These are phyloP conservation scores for Hymenoscyphus occultus DNA, from an alignment of 2,329 filamentous ascomycete genomes.

Conservation along the genomic window DNA sequence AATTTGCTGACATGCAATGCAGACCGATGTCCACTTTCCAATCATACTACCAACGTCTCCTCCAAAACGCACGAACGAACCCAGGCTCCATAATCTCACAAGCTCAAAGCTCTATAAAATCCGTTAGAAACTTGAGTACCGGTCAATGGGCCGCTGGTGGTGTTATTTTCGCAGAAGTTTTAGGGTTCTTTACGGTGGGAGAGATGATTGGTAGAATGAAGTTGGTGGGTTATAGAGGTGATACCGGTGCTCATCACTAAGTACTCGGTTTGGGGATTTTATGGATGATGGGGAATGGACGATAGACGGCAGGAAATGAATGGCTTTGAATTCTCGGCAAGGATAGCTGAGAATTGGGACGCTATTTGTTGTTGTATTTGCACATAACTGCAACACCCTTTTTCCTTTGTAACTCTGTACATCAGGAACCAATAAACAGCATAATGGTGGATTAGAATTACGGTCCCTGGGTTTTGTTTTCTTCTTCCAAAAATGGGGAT, in stretches of 20 bases:
- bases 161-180: conserved; percentile 77
- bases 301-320: conserved; percentile 18
- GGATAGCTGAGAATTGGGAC: conserved; percentile 8
- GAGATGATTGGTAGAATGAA: conserved; percentile 97
- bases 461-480: neutral
- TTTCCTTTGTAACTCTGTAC: conserved; percentile 32
- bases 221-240: conserved; percentile 86
- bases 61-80: conserved; percentile 65
- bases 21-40: conserved; percentile 82
- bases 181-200: conserved; percentile 97
- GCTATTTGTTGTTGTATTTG: conserved; percentile 21
- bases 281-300: conserved; percentile 2
- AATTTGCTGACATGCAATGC: conserved; percentile 7
- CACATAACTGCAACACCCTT: conserved; percentile 21
- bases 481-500: neutral
- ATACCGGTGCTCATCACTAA: conserved; percentile 57
- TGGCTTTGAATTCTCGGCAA: conserved; percentile 11
- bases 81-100: conserved; percentile 56
- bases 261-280: conserved; percentile 1
- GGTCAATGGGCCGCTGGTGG: conserved; percentile 70
- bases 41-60: conserved; percentile 73
- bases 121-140: conserved; percentile 66
- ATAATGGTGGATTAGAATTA: conserved; percentile 27
- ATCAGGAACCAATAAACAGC: conserved; percentile 29
- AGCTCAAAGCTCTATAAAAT: conserved; percentile 53